These are phyloP conservation scores for Solioccasus polychromus DNA, from an alignment of 768 basidiomycete species.

Conservation along the genomic window DNA sequence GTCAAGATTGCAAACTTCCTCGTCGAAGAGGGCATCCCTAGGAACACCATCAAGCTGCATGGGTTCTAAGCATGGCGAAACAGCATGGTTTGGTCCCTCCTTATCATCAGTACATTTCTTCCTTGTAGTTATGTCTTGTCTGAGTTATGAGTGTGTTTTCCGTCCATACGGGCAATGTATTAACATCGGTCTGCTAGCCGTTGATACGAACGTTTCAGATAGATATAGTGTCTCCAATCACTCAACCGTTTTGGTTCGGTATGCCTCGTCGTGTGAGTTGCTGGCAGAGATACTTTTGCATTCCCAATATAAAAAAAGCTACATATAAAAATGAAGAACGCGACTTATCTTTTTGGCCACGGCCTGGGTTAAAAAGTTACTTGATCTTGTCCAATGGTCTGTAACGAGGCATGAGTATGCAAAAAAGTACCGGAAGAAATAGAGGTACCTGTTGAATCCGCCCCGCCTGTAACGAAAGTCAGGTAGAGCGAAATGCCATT, in stretches of 20 bases:
- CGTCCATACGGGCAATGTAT: slow-evolving; percentile 26
- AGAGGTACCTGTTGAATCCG: slow-evolving; percentile 74
- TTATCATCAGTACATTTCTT: slow-evolving; percentile 11
- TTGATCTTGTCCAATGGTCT: slow-evolving; percentile 97
- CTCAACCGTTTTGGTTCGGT: slow-evolving; percentile 3
- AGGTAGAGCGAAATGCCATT: slow-evolving; percentile 6
- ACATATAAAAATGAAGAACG: slow-evolving; percentile 4
- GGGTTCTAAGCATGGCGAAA: slow-evolving; percentile 59
- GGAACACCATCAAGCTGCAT: slow-evolving; percentile 79
- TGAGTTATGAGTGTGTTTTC: slow-evolving; percentile 15
- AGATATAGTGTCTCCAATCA: slow-evolving; percentile 18
- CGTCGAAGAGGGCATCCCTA: slow-evolving; percentile 74
- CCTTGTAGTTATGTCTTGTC: slow-evolving; percentile 20
- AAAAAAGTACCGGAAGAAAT: background rate
- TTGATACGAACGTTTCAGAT: slow-evolving; percentile 25
- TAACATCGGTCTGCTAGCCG: slow-evolving; percentile 16
- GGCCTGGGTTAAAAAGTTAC: slow-evolving; percentile 32
- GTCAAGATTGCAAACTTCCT: slow-evolving; percentile 88
- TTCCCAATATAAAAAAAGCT: slow-evolving; percentile 13
- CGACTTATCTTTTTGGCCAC: slow-evolving; percentile 15
- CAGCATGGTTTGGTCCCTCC: slow-evolving; percentile 1
- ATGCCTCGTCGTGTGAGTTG: background rate
- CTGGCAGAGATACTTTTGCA: background rate
- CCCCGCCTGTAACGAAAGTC: slow-evolving; percentile 54
- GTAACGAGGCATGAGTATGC: slow-evolving; percentile 21